Percentiles rank a stretch among this genome's conserved stretches.
These are phyloP conservation scores for Colletotrichum scovillei DNA, from an alignment of 2,329 filamentous ascomycete genomes.

Conservation along the genomic window DNA sequence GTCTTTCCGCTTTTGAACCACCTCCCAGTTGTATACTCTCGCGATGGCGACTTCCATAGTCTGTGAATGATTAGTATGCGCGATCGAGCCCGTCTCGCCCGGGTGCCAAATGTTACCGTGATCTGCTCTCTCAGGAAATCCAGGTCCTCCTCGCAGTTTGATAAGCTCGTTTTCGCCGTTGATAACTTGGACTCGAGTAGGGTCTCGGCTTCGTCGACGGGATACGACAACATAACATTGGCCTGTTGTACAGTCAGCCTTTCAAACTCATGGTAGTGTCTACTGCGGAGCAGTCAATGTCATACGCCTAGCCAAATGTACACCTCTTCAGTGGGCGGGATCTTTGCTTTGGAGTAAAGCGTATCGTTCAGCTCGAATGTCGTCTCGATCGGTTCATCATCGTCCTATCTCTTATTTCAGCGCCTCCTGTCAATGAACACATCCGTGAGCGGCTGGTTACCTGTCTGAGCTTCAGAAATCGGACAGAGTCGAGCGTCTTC, in stretches of 20 bases:
- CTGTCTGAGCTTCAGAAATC: constrained; percentile 82
- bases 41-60: constrained; percentile 97
- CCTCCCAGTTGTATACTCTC: constrained; percentile 99
- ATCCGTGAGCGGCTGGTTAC: constrained; percentile 51
- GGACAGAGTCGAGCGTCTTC: constrained; percentile 93
- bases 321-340: constrained; percentile 88
- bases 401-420: constrained; percentile 48
- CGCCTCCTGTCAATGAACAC: neutral
- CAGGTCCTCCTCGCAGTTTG: constrained; percentile 95
- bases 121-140: constrained; percentile 97
- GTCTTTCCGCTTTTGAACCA: constrained; percentile 93
- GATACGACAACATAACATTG: constrained; percentile 97
- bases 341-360: constrained; percentile 86
- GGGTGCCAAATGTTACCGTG: constrained; percentile 71
- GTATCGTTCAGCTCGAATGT: constrained; percentile 98
- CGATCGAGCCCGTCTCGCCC: neutral
- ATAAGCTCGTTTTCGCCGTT: constrained; percentile 81
- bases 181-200: constrained; percentile 82
- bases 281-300: constrained; percentile 45
- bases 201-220: constrained; percentile 85
- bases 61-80: constrained; percentile 55
- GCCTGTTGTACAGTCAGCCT: constrained; percentile 63
- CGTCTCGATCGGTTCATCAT: constrained; percentile 81
- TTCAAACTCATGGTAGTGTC: neutral
- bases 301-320: constrained; percentile 94